Evolutionary conservation across 2,329 filamentous ascomycete species (phyloP).

Genomic region (Ramularia endophylla): DNA sequence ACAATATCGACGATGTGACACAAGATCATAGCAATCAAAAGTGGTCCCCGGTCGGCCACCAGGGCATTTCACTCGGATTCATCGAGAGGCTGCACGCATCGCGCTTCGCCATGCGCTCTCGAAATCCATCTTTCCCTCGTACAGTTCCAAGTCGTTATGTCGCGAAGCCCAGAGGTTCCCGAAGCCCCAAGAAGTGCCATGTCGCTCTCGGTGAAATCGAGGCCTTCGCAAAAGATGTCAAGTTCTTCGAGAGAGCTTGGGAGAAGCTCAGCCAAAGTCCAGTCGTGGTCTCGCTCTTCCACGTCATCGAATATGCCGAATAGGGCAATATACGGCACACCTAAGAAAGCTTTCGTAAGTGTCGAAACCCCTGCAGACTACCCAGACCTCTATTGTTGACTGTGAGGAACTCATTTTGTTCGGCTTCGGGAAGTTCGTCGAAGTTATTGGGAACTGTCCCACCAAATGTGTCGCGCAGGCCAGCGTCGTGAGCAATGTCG

Average conservation of each 20-base stretch:
- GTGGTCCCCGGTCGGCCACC: background rate
- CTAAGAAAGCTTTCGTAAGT: conserved; percentile 4
- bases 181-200: too few relatives aligned
- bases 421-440: too few relatives aligned
- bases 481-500: background rate
- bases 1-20: too few relatives aligned
- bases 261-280: conserved; percentile 6
- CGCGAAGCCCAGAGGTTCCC: too few relatives aligned
- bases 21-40: too few relatives aligned
- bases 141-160: too few relatives aligned
- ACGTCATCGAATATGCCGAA: conserved; percentile 7
- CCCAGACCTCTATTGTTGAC: conserved; percentile 4
- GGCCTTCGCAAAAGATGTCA: conserved; percentile 5
- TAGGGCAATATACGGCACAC: conserved; percentile 1
- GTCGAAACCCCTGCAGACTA: conserved; percentile 1
- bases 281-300: conserved; percentile 5
- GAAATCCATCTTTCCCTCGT: too few relatives aligned
- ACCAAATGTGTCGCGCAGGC: background rate
- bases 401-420: background rate
- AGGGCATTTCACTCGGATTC: background rate
- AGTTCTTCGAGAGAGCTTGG: conserved; percentile 3
- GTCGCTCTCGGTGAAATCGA: conserved; percentile 5
- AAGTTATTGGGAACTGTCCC: background rate
- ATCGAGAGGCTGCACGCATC: too few relatives aligned
- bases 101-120: too few relatives aligned